phyloP scores from a whole-genome alignment of 2,329 filamentous ascomycete species.

The Talaromyces sp. region DNA sequence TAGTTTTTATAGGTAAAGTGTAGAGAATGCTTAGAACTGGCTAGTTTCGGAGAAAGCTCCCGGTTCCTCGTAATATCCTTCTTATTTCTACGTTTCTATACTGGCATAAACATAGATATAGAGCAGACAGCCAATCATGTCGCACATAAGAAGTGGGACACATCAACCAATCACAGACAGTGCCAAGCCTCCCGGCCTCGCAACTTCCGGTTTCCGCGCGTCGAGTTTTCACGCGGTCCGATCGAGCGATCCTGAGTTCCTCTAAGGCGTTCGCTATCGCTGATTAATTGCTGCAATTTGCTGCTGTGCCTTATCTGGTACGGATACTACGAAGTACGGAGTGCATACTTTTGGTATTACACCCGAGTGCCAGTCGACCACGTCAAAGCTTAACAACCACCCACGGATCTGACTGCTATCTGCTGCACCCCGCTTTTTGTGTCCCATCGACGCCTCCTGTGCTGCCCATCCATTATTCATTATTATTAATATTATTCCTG shows the following conservation, averaged over 20 bases:
- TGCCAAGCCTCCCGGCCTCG: not conserved
- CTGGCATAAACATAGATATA: too few relatives aligned
- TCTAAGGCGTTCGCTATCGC: not conserved
- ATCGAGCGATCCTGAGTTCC: not conserved
- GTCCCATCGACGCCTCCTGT: not conserved
- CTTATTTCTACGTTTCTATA: too few relatives aligned
- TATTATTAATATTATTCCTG: too few relatives aligned
- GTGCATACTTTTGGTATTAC: too few relatives aligned
- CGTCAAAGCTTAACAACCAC: not conserved
- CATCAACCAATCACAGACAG: not conserved
- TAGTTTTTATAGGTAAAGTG: too few relatives aligned
- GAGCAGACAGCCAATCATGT: too few relatives aligned
- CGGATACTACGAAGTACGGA: too few relatives aligned
- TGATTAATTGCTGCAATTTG: not conserved
- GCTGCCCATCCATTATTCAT: not conserved
- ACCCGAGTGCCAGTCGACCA: not conserved
- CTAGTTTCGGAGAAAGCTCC: too few relatives aligned
- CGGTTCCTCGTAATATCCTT: too few relatives aligned
- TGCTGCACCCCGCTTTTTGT: slow-evolving; percentile 2
- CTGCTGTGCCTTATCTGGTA: not conserved
- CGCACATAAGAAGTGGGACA: not conserved
- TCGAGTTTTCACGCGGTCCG: not conserved
- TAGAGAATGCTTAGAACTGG: too few relatives aligned
- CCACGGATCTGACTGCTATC: not conserved
- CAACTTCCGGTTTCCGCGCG: not conserved